Conservation (phyloP, 441 rosid genomes). For the Bocquillonia castaneifolia region DNA sequence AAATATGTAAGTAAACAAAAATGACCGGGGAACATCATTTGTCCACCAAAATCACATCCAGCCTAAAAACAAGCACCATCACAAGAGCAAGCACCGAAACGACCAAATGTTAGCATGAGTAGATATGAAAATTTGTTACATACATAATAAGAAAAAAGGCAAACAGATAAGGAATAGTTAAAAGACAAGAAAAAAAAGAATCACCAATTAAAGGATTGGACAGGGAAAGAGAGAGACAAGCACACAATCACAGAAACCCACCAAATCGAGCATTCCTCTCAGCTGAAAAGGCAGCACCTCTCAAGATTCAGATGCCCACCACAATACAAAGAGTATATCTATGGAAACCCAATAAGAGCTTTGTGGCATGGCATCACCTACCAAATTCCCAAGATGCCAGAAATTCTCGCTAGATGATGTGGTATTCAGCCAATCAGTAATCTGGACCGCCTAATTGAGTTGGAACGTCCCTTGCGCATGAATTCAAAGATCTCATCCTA, state of each 20-base stretch:
- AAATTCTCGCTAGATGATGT: neutral
- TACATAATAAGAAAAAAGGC: neutral
- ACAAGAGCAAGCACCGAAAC: conserved; percentile 5
- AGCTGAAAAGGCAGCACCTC: neutral
- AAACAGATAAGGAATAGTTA: neutral
- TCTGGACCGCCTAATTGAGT: neutral
- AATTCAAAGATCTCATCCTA: neutral
- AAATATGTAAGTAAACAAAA: conserved; percentile 1
- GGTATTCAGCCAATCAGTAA: neutral
- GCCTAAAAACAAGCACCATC: neutral
- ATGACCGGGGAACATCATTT: neutral
- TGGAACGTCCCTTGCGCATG: neutral
- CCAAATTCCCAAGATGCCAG: conserved; percentile 2
- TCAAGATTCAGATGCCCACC: neutral
- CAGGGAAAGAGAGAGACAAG: neutral
- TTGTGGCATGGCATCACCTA: neutral
- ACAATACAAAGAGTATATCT: neutral
- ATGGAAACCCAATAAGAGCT: neutral
- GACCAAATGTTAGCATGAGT: conserved; percentile 12
- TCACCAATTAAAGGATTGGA: neutral
- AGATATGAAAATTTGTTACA: neutral
- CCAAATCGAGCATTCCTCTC: neutral
- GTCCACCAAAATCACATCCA: neutral
- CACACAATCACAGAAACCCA: neutral
- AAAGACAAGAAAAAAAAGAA: neutral